Conservation (phyloP, 768 basidiomycete species). For the Solioccasus polychromus region DNA sequence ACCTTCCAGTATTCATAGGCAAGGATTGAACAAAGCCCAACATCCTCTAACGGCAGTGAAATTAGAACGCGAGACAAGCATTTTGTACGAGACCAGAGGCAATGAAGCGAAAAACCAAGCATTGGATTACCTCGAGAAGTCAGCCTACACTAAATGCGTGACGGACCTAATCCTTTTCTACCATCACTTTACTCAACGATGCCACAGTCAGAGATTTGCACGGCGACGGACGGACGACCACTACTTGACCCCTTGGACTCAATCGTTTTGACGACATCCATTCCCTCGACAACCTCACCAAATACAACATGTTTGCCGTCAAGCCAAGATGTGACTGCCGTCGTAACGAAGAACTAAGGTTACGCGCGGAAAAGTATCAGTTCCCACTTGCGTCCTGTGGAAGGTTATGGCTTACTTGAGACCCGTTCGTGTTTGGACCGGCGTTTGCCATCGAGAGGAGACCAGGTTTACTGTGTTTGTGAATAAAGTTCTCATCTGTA, state of each 20-base stretch:
- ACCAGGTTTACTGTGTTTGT: constrained; percentile 70
- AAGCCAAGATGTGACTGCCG: constrained; percentile 73
- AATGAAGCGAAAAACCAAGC: too few species aligned
- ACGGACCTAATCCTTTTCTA: background rate
- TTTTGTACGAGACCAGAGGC: too few species aligned
- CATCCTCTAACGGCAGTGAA: too few species aligned
- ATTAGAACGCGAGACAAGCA: too few species aligned
- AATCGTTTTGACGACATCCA: constrained; percentile 40
- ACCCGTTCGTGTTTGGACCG: constrained; percentile 81
- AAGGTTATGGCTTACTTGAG: too few species aligned
- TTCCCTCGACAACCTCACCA: constrained; percentile 55
- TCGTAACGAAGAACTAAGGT: constrained; percentile 95
- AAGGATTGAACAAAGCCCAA: too few species aligned
- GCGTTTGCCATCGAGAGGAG: constrained; percentile 81
- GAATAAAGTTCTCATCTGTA: constrained; percentile 79
- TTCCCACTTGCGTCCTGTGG: too few species aligned
- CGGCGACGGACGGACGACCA: constrained; percentile 31
- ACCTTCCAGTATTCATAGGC: too few species aligned
- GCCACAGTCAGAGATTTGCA: constrained; percentile 60
- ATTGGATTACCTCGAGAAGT: too few species aligned
- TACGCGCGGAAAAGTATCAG: too few species aligned
- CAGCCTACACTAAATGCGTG: background rate
- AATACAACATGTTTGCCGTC: constrained; percentile 87
- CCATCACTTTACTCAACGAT: constrained; percentile 31
- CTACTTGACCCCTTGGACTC: constrained; percentile 32